Evolutionary conservation across 306 rosid species (phyloP), one percentile per base, ranked within the genome.

Genomic region (Rubus idaeus): DNA sequence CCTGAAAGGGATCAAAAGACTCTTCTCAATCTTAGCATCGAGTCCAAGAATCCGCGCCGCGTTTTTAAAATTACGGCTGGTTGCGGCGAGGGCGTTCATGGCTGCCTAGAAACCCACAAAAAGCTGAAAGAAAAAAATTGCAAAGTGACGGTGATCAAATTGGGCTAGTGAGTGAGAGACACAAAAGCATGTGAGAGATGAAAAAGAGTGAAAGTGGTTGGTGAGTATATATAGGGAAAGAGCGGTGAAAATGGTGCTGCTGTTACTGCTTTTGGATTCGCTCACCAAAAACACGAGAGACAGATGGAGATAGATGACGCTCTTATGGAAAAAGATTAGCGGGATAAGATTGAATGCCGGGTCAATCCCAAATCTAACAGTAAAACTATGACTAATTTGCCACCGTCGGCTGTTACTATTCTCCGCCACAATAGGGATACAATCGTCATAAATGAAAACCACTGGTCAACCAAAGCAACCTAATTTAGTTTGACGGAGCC

Each of bases 61-160:
- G 23, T 65, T 74, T 7, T 76, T 80, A 45, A 90, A 90, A 55
- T 90, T 90, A 5, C 94, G 91, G 78, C 79, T 86, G 6, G 94
- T 90, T 13, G 94, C 91, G 3, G 89, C 90, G 55, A 88, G 88
- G 42, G 94, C 94, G n/a, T 88, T 90, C 94, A 90, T 84, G 73
- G 44, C 77, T n/a, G 73, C 30, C 40, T 39, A 8, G 30, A 75
- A 78, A 45, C 8, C 58, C 5, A 52, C 2, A 13, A 51, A 2
- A 11, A 53, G 16, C 40, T 10, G 18, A 20, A 4, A 40, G 26
- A 20, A n/a, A 18, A 40, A 3, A 26, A 20, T 4, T 46, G 51
- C 51, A 6, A 6, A 16, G 60, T 46, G 37, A 74, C 6, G 8
- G 60, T 35, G 37, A 74, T 11, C 10, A 26, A 41, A 11, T 60